phyloP scores from a whole-genome alignment of 2,329 filamentous ascomycete species.

The Phialocephala subalpina region DNA sequence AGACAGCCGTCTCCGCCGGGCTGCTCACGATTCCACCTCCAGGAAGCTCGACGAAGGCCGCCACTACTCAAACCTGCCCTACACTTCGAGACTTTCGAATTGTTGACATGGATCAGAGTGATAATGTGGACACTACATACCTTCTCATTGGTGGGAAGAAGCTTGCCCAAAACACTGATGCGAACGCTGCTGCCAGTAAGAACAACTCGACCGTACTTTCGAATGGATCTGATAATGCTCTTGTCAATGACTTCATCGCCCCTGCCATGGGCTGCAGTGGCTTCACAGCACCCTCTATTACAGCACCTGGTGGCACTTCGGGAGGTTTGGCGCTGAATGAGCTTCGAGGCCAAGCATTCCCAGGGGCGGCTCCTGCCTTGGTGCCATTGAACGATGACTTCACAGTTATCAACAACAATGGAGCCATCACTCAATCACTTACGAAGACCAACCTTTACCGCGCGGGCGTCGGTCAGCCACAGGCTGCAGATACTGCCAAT shows the following conservation, averaged over 20 bases:
- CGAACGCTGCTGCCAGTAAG: slow-evolving; percentile 13
- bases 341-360: slow-evolving; percentile 8
- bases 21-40: slow-evolving; percentile 8
- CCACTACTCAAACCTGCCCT: slow-evolving; percentile 8
- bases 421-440: slow-evolving; percentile 14
- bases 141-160: slow-evolving; percentile 16
- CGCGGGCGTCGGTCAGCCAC: slow-evolving; percentile 13
- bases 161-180: slow-evolving; percentile 15
- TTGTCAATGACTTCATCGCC: slow-evolving; percentile 12
- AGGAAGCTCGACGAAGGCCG: not conserved
- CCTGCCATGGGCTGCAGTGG: slow-evolving; percentile 10
- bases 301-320: slow-evolving; percentile 5
- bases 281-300: slow-evolving; percentile 10
- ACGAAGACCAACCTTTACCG: slow-evolving; percentile 12
- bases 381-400: slow-evolving; percentile 15
- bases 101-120: slow-evolving; percentile 19
- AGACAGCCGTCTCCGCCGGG: slow-evolving; percentile 6
- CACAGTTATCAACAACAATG: slow-evolving; percentile 11
- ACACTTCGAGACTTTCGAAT: slow-evolving; percentile 7
- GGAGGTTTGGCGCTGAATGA: slow-evolving; percentile 11
- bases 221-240: slow-evolving; percentile 12
- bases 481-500: slow-evolving; percentile 7
- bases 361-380: not conserved
- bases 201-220: slow-evolving; percentile 15
- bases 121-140: slow-evolving; percentile 17